Base-by-base conservation (phyloP, 2,329 filamentous ascomycete genomes). In the Talaromyces sp. region DNA sequence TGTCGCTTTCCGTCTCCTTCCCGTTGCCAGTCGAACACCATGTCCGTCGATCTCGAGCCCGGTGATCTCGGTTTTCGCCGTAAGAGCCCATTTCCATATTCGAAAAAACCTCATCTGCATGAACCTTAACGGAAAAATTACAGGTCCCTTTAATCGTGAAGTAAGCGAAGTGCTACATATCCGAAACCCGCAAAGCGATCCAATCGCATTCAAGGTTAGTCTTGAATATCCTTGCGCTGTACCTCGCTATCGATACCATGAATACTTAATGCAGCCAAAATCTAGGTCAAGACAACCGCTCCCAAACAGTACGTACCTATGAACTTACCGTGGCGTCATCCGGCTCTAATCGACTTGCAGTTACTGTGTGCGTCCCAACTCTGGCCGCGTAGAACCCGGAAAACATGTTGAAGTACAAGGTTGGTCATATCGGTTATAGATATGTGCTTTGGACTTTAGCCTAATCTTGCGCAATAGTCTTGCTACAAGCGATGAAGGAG, bases 311-410 rank as follows among this genome's bases (percentile, higher is more conserved):
- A 91, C 75, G 90, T 80, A 67, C 60, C 37, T 62, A 64, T 73
- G 67, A 64, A 68, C 63, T 66, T 47, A 63, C 60, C 10, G 37
- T 33, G 15, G 58, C 39, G 35, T 58, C 45, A 58, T 33, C 22
- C 54, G 49, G 33, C 27, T 39, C 67, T 69, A 65, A 69, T 71
- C 71, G 68, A 73, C 74, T 61, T 58, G 69, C 73, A 97, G 94
- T 84, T 99, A 99, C 83, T 98, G 95, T 79, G 94, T 98, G 66
- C 89, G 95, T 73, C 94, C 95, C 65, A 98, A 99, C 84, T 97
- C 93, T 61, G 95, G 95, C 73, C 91, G 93, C 77, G 95, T 99
- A 78, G 93, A 97, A 77, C 89, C 93, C 45, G 92, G 93, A 71
- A 87, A 90, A 78, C 86, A 91, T 78, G 93, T 99, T 70, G 93